Evolutionary conservation across 208 protist species (phyloP).

Genomic region (Trypanosoma grayi): DNA sequence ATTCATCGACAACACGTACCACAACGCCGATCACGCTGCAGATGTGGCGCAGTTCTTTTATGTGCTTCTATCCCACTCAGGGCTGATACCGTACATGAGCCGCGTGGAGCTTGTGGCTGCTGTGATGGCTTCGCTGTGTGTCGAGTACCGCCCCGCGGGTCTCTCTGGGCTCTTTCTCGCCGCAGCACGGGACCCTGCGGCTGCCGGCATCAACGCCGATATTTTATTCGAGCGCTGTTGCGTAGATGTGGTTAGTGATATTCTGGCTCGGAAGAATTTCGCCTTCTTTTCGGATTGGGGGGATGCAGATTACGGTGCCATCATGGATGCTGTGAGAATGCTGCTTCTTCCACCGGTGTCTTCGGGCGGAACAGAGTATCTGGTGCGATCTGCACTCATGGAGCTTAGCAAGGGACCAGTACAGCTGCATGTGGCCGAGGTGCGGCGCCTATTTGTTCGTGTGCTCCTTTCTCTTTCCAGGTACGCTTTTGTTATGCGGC

Average conservation of each 20-base stretch:
- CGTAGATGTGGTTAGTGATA: not conserved
- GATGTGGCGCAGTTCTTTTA: conserved; percentile 22
- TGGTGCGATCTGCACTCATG: not conserved
- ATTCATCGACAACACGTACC: not conserved
- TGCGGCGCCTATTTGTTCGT: conserved; percentile 5
- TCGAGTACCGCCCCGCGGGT: not conserved
- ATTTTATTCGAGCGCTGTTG: not conserved
- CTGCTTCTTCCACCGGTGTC: not conserved
- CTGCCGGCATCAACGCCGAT: not conserved
- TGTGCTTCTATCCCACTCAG: conserved; percentile 12
- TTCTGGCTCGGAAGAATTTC: not conserved
- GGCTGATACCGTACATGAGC: conserved; percentile 11
- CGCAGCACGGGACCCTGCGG: not conserved
- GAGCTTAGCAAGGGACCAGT: not conserved
- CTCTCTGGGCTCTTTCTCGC: conserved; percentile 1
- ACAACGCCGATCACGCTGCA: conserved; percentile 12
- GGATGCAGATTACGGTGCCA: not conserved
- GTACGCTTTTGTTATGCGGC: conserved; percentile 18
- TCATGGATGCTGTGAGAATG: not conserved
- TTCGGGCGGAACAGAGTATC: not conserved
- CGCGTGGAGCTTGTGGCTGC: conserved; percentile 3
- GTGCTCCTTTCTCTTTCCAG: conserved; percentile 6
- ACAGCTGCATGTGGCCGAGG: not conserved
- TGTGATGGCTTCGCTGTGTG: conserved; percentile 8
- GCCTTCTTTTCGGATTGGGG: not conserved